Percentiles rank a stretch among this genome's conserved stretches.
Conservation (phyloP, 352 stramenopile genomes). For the Elongisporangium anandrum region DNA sequence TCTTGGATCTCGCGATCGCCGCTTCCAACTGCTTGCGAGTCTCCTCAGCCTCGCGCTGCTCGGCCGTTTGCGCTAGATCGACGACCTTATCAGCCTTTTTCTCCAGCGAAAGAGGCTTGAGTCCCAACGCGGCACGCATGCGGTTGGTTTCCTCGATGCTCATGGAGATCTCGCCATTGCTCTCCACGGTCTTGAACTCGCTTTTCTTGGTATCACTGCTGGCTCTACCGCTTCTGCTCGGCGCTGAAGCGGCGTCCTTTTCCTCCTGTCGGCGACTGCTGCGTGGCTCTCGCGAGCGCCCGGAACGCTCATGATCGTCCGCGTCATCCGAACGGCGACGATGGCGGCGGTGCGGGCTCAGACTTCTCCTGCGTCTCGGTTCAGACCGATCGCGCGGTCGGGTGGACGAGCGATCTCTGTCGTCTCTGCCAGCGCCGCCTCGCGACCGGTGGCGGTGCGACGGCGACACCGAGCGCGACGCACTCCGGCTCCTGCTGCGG, state of each 20-base stretch:
- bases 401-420: neutral
- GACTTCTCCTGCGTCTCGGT: neutral
- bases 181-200: conserved; percentile 34
- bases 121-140: conserved; percentile 54
- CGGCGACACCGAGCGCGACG: neutral
- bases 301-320: neutral
- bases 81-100: conserved; percentile 53
- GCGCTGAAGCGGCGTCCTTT: neutral
- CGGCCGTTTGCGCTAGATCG: conserved; percentile 61
- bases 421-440: neutral
- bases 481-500: neutral
- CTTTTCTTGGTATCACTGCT: neutral
- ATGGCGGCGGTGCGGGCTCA: neutral
- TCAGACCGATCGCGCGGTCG: neutral
- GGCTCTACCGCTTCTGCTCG: neutral
- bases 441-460: neutral
- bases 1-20: conserved; percentile 58
- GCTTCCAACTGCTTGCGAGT: conserved; percentile 44
- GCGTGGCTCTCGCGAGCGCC: neutral
- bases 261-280: neutral
- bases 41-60: conserved; percentile 44
- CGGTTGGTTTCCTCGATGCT: conserved; percentile 84
- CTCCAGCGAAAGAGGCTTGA: conserved; percentile 65
- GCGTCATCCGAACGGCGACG: neutral
- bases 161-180: conserved; percentile 79